Evolutionary conservation across 192 early-diverging fungal species (phyloP).

Genomic region (Backusella luteola): DNA sequence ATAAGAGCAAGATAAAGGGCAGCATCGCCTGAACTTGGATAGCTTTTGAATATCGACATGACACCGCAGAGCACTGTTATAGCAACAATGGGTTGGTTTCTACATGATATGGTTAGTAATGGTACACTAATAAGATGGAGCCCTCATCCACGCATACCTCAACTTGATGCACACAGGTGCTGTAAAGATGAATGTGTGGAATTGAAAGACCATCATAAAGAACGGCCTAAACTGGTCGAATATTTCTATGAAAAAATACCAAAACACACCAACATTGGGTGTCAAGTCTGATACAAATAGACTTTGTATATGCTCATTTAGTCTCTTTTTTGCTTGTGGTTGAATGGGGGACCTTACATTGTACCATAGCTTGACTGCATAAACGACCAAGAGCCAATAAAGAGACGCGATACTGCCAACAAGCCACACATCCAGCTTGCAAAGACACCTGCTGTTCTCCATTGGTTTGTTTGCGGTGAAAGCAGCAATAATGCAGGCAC

Average conservation of each 20-base stretch:
- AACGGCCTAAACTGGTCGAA: slow-evolving; percentile 98
- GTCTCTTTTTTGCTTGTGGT: background rate
- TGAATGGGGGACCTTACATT: slow-evolving; percentile 52
- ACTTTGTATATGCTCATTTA: background rate
- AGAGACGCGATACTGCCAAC: slow-evolving; percentile 54
- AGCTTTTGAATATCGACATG: slow-evolving; percentile 88
- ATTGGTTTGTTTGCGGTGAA: background rate
- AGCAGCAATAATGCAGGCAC: slow-evolving; percentile 53
- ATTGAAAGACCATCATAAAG: slow-evolving; percentile 92
- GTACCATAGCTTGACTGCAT: slow-evolving; percentile 65
- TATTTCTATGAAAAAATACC: slow-evolving; percentile 99
- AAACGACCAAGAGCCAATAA: slow-evolving; percentile 72
- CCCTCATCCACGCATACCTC: slow-evolving; percentile 41
- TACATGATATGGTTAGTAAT: slow-evolving; percentile 22
- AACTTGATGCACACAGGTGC: slow-evolving; percentile 82
- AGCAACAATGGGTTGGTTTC: slow-evolving; percentile 79
- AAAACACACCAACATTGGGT: slow-evolving; percentile 95
- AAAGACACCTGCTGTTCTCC: slow-evolving; percentile 11
- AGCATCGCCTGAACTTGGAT: slow-evolving; percentile 88
- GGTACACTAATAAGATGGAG: background rate
- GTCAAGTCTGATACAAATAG: slow-evolving; percentile 73
- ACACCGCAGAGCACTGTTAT: slow-evolving; percentile 68
- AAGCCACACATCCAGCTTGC: slow-evolving; percentile 41
- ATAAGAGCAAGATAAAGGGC: slow-evolving; percentile 81
- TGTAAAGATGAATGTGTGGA: slow-evolving; percentile 88